Conservation (phyloP, 768 basidiomycete species). For the Termitomyces sp. region DNA sequence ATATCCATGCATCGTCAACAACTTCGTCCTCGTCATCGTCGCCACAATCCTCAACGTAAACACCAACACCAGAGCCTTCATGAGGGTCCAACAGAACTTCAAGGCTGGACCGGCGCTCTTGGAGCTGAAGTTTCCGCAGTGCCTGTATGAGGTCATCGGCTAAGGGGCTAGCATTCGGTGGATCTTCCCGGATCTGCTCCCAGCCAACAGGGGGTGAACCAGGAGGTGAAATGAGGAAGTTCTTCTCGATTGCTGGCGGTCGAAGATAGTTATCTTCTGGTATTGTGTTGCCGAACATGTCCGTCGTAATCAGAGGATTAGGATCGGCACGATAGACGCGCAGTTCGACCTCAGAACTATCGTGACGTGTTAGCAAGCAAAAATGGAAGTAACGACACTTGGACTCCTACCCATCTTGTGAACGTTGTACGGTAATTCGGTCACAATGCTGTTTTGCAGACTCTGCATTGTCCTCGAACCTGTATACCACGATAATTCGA, state of each 20-base stretch:
- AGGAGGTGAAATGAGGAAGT: constrained; percentile 97
- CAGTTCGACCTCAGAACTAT: constrained; percentile 47
- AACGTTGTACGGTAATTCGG: constrained; percentile 56
- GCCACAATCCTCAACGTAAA: constrained; percentile 77
- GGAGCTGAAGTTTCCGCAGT: constrained; percentile 63
- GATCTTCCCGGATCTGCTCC: constrained; percentile 89
- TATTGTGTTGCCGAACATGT: constrained; percentile 25
- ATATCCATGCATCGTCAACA: constrained; percentile 59
- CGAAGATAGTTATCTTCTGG: constrained; percentile 56
- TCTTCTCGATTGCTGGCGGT: constrained; percentile 82
- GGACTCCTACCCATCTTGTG: constrained; percentile 46
- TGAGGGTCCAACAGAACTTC: constrained; percentile 67
- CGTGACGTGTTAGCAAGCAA: constrained; percentile 6
- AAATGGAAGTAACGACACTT: constrained; percentile 9
- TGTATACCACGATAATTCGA: constrained; percentile 81
- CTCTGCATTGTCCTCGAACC: constrained; percentile 59
- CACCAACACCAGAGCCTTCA: constrained; percentile 70
- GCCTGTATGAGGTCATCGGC: constrained; percentile 88
- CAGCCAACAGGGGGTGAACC: constrained; percentile 97
- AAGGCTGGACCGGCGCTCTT: constrained; percentile 36
- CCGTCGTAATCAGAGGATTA: constrained; percentile 50
- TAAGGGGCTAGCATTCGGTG: constrained; percentile 79
- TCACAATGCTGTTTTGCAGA: constrained; percentile 64
- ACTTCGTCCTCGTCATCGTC: constrained; percentile 36
- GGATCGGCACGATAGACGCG: constrained; percentile 75